A percentile compares a stretch with the other conserved stretches of the same genome.
phyloP scores from a whole-genome alignment of 1,139 yeast species.

The Pneumocystis carinii region DNA sequence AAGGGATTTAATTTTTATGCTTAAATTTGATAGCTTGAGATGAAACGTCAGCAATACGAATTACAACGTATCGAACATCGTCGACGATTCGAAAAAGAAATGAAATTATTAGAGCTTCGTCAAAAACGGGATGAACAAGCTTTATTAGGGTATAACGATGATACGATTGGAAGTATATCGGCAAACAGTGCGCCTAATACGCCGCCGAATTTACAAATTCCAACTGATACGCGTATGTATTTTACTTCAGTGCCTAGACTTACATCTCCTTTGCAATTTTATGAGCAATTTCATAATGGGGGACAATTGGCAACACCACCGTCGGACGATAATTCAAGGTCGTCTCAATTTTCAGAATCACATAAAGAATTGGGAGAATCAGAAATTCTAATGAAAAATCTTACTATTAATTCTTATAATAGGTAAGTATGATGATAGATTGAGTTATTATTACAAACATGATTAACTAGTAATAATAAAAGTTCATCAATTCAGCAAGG shows the following conservation, averaged over 20 bases:
- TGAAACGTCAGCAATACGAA: slow-evolving; percentile 1
- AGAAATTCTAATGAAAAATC: not conserved
- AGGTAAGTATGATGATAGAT: not conserved
- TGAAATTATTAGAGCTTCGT: not conserved
- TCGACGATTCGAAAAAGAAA: not conserved
- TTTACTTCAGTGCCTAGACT: not conserved
- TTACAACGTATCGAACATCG: not conserved
- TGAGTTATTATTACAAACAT: not conserved
- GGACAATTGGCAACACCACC: not conserved
- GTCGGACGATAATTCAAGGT: not conserved
- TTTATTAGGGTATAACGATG: not conserved
- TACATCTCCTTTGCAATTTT: not conserved
- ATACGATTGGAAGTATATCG: not conserved
- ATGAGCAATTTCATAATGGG: not conserved
- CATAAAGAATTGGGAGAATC: not conserved
- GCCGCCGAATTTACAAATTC: not conserved
- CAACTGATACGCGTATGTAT: not conserved
- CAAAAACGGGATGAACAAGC: not conserved
- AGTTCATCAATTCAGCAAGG: not conserved
- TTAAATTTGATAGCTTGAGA: slow-evolving; percentile 1
- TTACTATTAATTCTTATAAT: not conserved
- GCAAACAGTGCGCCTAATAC: not conserved
- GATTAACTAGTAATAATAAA: not conserved
- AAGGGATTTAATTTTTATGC: not conserved
- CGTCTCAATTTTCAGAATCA: not conserved